A percentile compares a stretch with the other conserved stretches of the same genome.
Conservation (phyloP, 2,329 filamentous ascomycete species). For the Aspergillus sclerotialis region DNA sequence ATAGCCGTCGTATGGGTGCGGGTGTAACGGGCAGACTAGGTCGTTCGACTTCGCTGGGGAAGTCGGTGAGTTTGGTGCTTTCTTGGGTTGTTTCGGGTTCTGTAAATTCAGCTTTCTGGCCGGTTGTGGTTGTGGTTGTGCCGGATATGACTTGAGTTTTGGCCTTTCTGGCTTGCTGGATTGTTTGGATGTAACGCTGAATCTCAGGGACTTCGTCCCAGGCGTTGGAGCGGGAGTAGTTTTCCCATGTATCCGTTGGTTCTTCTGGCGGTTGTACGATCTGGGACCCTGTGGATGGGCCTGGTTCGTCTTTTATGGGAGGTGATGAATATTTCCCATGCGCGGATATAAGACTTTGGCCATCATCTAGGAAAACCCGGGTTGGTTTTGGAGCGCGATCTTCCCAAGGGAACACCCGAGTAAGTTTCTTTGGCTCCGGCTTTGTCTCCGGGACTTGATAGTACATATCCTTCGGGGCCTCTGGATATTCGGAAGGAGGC, state of each 20-base stretch:
- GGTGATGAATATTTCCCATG: conserved; percentile 3
- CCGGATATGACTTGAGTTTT: conserved; percentile 36
- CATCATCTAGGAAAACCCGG: conserved; percentile 37
- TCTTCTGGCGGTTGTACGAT: conserved; percentile 10
- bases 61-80: conserved; percentile 73
- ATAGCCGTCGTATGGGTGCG: conserved; percentile 64
- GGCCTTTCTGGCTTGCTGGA: conserved; percentile 57
- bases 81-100: conserved; percentile 29
- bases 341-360: conserved; percentile 5
- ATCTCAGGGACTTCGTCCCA: conserved; percentile 93
- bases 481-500: conserved; percentile 69
- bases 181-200: conserved; percentile 71
- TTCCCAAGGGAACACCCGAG: conserved; percentile 90
- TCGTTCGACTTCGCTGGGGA: conserved; percentile 72
- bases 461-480: conserved; percentile 81
- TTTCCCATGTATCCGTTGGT: conserved; percentile 60
- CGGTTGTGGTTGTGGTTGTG: background rate
- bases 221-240: conserved; percentile 71
- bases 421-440: conserved; percentile 53
- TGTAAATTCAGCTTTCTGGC: conserved; percentile 1
- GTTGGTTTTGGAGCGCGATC: conserved; percentile 54
- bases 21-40: conserved; percentile 88
- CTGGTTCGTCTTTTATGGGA: conserved; percentile 9
- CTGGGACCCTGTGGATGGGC: conserved; percentile 7
- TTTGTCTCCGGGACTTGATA: conserved; percentile 64